A percentile compares a stretch with the other conserved stretches of the same genome.
phyloP scores from a whole-genome alignment of 176 grass and related monocot genomes.

The Bromus sterilis region DNA sequence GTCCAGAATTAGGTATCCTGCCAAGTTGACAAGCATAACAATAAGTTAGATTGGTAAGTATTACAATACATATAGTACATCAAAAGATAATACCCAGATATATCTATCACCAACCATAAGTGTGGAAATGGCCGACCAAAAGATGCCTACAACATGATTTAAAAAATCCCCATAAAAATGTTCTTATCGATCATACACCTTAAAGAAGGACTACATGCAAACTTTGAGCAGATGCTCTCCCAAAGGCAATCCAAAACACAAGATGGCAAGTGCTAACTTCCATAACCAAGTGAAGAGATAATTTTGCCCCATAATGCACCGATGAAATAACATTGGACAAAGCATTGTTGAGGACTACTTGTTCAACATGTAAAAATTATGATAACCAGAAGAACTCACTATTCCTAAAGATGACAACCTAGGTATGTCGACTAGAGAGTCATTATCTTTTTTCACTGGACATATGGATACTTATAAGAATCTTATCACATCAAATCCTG shows the following conservation, averaged over 20 bases:
- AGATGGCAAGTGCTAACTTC: background rate
- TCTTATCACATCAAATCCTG: background rate
- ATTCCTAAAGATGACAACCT: background rate
- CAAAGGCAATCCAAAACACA: background rate
- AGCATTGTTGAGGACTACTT: background rate
- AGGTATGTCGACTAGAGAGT: background rate
- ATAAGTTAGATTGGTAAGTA: constrained; percentile 14
- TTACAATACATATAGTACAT: constrained; percentile 4
- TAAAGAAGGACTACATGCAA: background rate
- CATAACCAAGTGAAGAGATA: background rate
- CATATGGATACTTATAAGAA: background rate
- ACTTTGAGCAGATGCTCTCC: background rate
- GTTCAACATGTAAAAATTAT: background rate
- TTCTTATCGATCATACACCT: background rate
- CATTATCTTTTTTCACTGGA: background rate
- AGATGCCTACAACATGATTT: background rate
- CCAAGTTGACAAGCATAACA: constrained; percentile 12
- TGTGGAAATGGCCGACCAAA: background rate
- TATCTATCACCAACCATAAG: background rate
- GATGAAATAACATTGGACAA: background rate
- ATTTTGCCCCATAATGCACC: background rate
- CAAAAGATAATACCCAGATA: background rate
- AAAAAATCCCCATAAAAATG: background rate
- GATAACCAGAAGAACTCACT: background rate
- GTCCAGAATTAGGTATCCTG: constrained; percentile 67